A percentile compares a stretch with the other conserved stretches of the same genome.
Conservation (phyloP, 768 basidiomycete species). For the Rhizopogon roseolus region DNA sequence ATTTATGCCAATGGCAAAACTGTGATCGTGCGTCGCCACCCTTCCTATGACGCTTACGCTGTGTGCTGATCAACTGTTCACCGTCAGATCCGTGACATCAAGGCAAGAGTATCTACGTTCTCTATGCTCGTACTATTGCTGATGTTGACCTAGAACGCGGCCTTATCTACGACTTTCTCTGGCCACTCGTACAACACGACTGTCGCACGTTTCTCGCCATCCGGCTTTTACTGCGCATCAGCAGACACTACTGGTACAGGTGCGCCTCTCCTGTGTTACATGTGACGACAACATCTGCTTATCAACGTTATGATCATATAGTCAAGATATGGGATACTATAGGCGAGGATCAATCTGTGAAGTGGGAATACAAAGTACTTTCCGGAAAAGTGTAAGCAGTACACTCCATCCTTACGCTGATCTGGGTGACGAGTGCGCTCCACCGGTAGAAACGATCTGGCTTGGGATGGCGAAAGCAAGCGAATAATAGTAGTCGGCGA, state of each 20-base stretch:
- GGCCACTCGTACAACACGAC: slow-evolving; percentile 84
- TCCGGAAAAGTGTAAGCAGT: slow-evolving; percentile 61
- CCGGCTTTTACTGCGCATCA: slow-evolving; percentile 94
- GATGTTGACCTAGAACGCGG: slow-evolving; percentile 50
- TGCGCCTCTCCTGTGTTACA: slow-evolving; percentile 24
- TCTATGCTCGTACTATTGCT: neutral
- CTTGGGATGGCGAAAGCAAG: slow-evolving; percentile 96
- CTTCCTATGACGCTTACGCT: neutral
- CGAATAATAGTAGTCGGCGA: slow-evolving; percentile 94
- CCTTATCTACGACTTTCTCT: slow-evolving; percentile 58
- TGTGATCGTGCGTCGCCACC: slow-evolving; percentile 65
- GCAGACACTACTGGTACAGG: slow-evolving; percentile 81
- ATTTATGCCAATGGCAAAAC: slow-evolving; percentile 82
- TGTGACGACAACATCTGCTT: neutral
- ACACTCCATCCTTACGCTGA: neutral
- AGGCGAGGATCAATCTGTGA: slow-evolving; percentile 78
- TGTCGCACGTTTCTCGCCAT: slow-evolving; percentile 87
- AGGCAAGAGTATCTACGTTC: slow-evolving; percentile 42
- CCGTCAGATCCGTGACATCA: slow-evolving; percentile 74
- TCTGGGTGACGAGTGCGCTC: neutral
- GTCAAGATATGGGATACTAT: slow-evolving; percentile 93
- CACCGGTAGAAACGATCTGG: slow-evolving; percentile 76
- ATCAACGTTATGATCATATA: slow-evolving; percentile 19
- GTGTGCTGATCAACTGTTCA: neutral
- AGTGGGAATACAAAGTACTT: slow-evolving; percentile 74